phyloP scores from a whole-genome alignment of 345 rosid species.

The Aquilaria sinensis region DNA sequence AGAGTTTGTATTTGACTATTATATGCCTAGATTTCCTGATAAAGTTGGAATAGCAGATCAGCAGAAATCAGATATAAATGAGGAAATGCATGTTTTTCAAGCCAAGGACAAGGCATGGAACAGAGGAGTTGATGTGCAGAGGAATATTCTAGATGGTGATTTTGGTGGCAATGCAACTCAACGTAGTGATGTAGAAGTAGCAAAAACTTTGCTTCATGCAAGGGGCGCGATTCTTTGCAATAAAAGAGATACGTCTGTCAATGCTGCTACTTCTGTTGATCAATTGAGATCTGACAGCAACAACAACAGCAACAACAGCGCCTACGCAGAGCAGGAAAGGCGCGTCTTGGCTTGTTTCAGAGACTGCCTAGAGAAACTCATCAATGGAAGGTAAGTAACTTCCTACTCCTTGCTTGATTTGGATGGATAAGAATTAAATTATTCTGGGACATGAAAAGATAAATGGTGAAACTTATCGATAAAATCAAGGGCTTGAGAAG shows the following conservation, averaged over 20 bases:
- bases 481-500: no score
- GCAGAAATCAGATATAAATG: constrained; percentile 10
- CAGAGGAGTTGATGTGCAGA: constrained; percentile 9
- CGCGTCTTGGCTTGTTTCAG: constrained; percentile 32
- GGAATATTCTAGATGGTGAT: constrained; percentile 7
- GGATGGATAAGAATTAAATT: no score
- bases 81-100: constrained; percentile 8
- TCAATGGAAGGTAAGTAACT: background rate
- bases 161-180: background rate
- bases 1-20: background rate
- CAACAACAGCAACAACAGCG: constrained; percentile 16
- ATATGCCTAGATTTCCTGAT: constrained; percentile 4
- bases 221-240: constrained; percentile 23
- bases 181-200: constrained; percentile 12
- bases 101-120: constrained; percentile 7
- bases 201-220: constrained; percentile 18
- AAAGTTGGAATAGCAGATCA: constrained; percentile 13
- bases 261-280: constrained; percentile 13
- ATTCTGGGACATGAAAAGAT: no score
- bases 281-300: constrained; percentile 11
- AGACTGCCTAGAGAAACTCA: constrained; percentile 28
- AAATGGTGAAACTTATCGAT: no score
- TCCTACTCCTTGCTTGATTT: no score
- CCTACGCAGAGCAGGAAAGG: constrained; percentile 30
- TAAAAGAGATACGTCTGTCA: constrained; percentile 21